Evolutionary conservation across 257 asterid species (phyloP), one percentile per base, ranked within the genome.

Genomic region (Marsdenia floribunda): DNA sequence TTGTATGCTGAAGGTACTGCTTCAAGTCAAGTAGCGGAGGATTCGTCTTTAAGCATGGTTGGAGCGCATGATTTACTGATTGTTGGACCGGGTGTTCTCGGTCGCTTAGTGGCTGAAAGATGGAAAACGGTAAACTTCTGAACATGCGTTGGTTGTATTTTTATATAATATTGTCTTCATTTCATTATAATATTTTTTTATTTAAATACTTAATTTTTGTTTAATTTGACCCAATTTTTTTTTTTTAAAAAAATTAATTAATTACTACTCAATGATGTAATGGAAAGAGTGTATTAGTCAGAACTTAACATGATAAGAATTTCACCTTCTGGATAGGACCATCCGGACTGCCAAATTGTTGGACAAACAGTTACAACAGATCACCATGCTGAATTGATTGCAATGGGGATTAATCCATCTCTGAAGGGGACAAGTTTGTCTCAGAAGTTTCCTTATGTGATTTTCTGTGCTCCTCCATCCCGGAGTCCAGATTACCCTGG

Each of bases 71-170:
- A 94, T 76, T 85, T 94, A 84, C 81, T 94, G 87, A 92, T 94
- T 50, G 90, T 94, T 77, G 99, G 99, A 75, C 98, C 99, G 3
- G 99, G 99, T 60, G 98, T 94, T 80, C 84, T 94, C 63, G 99
- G 99, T 52, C 97, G 97, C 54, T 80, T 90, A 57, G 95, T 94
- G 64, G 98, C 99, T 73, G 90, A 90, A 79, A 86, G 88, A 85
- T 94, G 98, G 99, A 82, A 89, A 80, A 80, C 90, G 96, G 99
- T 93, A 88, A 70, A 72, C 58, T 66, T 67, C 18, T 38, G 50
- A 7, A 18, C 50, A 2, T 37, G 69, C 69, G 33, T 18, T 35
- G 70, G 26, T 26, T 38, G 5, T 18, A 16, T 38, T 38, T 18
- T 16, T 37, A 19, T 35, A 54, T 54, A 11, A 21, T 5, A 0